Evolutionary conservation across 23 red algal genomes (phyloP).

Genomic region (Agarophyton chilense): DNA sequence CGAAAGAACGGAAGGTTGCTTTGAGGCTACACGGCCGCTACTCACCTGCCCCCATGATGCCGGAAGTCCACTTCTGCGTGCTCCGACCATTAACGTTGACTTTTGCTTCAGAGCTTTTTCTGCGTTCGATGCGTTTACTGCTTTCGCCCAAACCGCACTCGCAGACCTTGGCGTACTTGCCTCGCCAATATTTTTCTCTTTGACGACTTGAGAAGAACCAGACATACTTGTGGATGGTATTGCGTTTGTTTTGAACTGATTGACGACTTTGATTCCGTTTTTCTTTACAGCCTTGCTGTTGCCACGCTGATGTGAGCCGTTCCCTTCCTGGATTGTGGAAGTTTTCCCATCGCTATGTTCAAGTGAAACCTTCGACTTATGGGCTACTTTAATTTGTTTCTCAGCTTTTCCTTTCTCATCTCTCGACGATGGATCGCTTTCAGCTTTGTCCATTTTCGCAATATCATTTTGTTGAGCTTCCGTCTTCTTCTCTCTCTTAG

Average conservation of each 20-base stretch:
- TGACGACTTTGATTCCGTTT: neutral
- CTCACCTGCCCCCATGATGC: slow-evolving; percentile 24
- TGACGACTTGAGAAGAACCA: neutral
- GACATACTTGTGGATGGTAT: neutral
- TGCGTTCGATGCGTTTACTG: neutral
- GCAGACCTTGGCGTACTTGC: neutral
- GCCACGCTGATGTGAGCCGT: neutral
- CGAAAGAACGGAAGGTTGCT: slow-evolving; percentile 21
- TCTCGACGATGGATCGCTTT: neutral
- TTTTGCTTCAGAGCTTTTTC: slow-evolving; percentile 2
- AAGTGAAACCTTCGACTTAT: no score
- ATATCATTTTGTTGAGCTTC: slow-evolving; percentile 11
- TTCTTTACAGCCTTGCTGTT: neutral
- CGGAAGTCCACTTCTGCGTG: neutral
- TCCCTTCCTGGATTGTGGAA: neutral
- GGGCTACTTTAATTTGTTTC: neutral
- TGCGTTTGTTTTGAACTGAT: neutral
- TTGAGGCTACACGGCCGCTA: neutral
- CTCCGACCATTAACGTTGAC: neutral
- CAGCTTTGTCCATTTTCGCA: neutral
- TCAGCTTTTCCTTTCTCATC: neutral
- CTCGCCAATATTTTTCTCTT: neutral
- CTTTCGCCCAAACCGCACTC: slow-evolving; percentile 17
- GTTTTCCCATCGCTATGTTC: neutral
- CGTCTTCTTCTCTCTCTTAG: slow-evolving; percentile 27